Base-by-base conservation (phyloP, 768 basidiomycete species). In the Paxillus involutus region DNA sequence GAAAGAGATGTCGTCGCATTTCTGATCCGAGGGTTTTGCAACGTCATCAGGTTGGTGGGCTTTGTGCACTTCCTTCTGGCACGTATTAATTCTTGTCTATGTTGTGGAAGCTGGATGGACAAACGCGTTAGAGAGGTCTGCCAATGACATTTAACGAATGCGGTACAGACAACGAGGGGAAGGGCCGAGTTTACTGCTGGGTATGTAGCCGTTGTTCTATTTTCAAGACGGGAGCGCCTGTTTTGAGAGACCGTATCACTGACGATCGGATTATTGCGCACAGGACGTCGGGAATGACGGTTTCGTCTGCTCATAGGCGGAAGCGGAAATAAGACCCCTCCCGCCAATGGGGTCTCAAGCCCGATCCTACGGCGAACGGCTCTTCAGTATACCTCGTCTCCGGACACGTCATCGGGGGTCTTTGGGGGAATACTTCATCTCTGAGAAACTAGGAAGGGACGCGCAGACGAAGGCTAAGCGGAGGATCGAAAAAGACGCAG, bases 1-100 rank as follows among this genome's bases (percentile, higher is more conserved):
- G 89, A 94, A 59, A 96, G 97, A 2, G 88, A 92, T 44, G 94
- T 98, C 5, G 76, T 98, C 39, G 91, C 93, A 1, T 77, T 99
- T 42, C 74, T 98, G 19, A 96, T 63, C 93, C 97, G 0, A 80
- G 80, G 49, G 81, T 98, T 43, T 73, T 97, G 53, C 90, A 91
- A 63, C 94, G 94, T 10, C 88, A 89, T 58, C 86, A 91, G 6
- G n/a, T n/a, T n/a, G n/a, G n/a, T n/a, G n/a, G n/a, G n/a, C n/a
- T n/a, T n/a, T n/a, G n/a, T 17, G 16, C 6, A 6, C 11, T 24
- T 4, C 30, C 36, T 30, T 43, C 32, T 29, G 10, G 0, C 21
- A 35, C 26, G 45, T 26, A 7, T n/a, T 11, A 6, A 13, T 36
- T 26, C 16, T 39, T 13, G 44, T 30, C 36, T 7, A 16, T 52